Base-by-base conservation (phyloP, 169 alveolate species). In the Plasmodium relictum region DNA sequence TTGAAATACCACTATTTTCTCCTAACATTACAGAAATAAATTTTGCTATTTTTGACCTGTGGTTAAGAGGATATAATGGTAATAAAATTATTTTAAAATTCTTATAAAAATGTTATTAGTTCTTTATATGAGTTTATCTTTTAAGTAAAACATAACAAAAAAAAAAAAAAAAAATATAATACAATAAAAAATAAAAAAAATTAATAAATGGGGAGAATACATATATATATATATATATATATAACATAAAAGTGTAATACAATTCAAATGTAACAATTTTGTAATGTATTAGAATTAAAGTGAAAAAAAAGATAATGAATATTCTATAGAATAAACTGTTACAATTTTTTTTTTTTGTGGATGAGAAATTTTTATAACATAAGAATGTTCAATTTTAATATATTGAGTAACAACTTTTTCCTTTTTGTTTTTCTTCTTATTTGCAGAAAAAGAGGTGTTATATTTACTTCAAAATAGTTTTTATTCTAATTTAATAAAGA, bases 21-120 rank as follows among this genome's bases (percentile, higher is more conserved):
- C 89, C 89, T 7, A 78, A 78, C 31, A 58, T 78, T n/a, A 78
- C 89, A 20, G 89, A 78, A 66, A 78, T 78, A 10, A 78, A 78
- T 58, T 78, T 63, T 18, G 76, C 69, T 12, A 78, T 78, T 44
- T 78, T 78, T 70, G 78, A 78, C 41, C 56, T 78, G 10, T 78
- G 89, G 89, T 31, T 63, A 26, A 68, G 31, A 24, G 89, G 89
- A 45, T 59, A 78, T 44, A 65, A 78, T 78, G 89, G 89, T 78
- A 78, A 63, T 8, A 31, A 65, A 65, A 65, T 14, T 31, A 31
- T 31, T 31, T 31, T 31, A 31, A 2, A 3, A 31, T 31, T 31
- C 39, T 3, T 31, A 31, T 31, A 31, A 31, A 31, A 31, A 31
- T 31, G 3, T 31, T 31, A 31, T 31, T 18, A 22, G 70, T 22